Conservation (phyloP, 2,329 filamentous ascomycete genomes). For the Verticillium tricorpus region DNA sequence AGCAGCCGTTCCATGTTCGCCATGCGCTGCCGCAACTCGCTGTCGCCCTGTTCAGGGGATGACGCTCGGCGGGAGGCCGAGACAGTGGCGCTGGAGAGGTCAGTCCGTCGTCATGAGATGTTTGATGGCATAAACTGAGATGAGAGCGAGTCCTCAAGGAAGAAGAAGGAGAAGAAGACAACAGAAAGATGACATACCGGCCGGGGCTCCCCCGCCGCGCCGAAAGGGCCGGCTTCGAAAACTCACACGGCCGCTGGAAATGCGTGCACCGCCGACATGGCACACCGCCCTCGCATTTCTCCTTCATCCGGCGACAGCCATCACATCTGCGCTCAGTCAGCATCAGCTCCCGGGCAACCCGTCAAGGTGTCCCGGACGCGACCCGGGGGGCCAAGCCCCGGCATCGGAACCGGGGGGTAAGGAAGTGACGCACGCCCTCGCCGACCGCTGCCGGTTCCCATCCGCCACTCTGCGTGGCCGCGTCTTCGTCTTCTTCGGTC, state of each 20-base stretch:
- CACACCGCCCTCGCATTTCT: conserved; percentile 52
- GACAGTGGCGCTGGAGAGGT: background rate
- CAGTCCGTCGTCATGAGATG: background rate
- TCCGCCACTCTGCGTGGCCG: background rate
- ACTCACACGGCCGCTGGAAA: conserved; percentile 45
- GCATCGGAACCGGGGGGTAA: background rate
- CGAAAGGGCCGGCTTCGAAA: conserved; percentile 20
- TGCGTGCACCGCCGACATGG: conserved; percentile 49
- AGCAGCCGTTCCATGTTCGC: conserved; percentile 40
- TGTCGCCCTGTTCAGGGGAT: conserved; percentile 7
- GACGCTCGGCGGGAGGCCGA: background rate
- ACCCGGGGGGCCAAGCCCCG: background rate
- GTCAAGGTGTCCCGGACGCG: background rate
- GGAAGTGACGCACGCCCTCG: background rate
- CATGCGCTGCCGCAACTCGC: conserved; percentile 14
- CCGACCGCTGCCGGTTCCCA: background rate
- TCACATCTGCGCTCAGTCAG: conserved; percentile 39
- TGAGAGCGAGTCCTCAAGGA: background rate
- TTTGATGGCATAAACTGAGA: background rate
- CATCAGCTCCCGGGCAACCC: conserved; percentile 1
- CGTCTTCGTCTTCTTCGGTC: background rate
- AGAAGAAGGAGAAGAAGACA: too few relatives aligned
- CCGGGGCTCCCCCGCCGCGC: background rate
- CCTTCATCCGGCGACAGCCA: conserved; percentile 49
- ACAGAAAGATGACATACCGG: background rate